Conservation (phyloP, 495 filamentous ascomycete genomes). For the Penicillium atrosanguineum region DNA sequence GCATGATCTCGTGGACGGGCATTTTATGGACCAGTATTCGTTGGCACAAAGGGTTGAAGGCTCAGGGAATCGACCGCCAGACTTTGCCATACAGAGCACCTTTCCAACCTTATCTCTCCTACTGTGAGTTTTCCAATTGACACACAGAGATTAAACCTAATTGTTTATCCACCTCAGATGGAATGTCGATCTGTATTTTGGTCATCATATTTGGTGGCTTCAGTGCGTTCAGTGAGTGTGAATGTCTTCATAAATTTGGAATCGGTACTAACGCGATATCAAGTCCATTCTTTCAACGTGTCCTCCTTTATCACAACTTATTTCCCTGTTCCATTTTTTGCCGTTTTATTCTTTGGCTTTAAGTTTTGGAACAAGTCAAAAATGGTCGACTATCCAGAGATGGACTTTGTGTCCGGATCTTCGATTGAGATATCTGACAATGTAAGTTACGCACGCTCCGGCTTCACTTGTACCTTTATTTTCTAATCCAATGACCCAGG, state of each 20-base stretch:
- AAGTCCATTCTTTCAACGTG: constrained; percentile 17
- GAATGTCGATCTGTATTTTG: constrained; percentile 18
- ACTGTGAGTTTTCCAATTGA: constrained; percentile 20
- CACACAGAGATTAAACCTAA: too few species aligned
- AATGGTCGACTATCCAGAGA: constrained; percentile 15
- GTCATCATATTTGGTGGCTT: constrained; percentile 26
- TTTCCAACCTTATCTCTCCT: constrained; percentile 19
- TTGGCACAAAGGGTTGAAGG: constrained; percentile 13
- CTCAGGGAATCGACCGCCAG: constrained; percentile 12
- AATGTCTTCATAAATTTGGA: too few species aligned
- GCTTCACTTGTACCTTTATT: too few species aligned
- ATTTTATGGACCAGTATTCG: constrained; percentile 22
- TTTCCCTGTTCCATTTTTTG: constrained; percentile 18
- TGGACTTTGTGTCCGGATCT: constrained; percentile 20
- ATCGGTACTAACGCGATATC: too few species aligned
- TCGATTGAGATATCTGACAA: constrained; percentile 14
- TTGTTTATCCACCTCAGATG: constrained; percentile 15
- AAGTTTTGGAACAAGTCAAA: constrained; percentile 23
- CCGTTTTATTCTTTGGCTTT: constrained; percentile 19
- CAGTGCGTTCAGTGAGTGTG: constrained; percentile 24
- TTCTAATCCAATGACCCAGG: too few species aligned
- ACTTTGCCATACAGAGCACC: constrained; percentile 14
- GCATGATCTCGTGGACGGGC: constrained; percentile 22
- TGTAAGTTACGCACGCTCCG: constrained; percentile 8
- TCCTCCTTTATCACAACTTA: constrained; percentile 22